Evolutionary conservation across 495 filamentous ascomycete genomes (phyloP).

Genomic region (Chaetomium fimeti): DNA sequence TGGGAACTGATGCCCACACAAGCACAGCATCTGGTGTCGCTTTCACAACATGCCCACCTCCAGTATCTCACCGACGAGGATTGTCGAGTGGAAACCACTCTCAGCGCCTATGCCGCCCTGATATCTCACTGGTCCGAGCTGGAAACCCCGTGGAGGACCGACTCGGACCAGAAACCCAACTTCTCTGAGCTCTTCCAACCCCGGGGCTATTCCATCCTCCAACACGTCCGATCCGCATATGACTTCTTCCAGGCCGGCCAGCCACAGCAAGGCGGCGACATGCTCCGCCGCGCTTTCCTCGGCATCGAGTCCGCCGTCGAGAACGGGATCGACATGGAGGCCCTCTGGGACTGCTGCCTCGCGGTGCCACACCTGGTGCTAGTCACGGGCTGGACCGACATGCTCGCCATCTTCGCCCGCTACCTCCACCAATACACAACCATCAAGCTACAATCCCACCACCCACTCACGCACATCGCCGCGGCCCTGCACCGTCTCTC

Average conservation of each 20-base stretch:
- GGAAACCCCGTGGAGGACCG: conserved; percentile 17
- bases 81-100: conserved; percentile 5
- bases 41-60: neutral
- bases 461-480: conserved; percentile 29
- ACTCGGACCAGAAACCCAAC: neutral
- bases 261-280: conserved; percentile 20
- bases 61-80: conserved; percentile 12
- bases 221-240: conserved; percentile 28
- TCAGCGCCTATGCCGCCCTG: conserved; percentile 22
- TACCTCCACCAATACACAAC: conserved; percentile 27
- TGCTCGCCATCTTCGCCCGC: conserved; percentile 31
- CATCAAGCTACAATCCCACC: conserved; percentile 24
- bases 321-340: conserved; percentile 26
- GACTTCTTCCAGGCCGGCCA: conserved; percentile 21
- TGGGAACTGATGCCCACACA: neutral
- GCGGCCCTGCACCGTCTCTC: conserved; percentile 2
- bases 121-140: conserved; percentile 23
- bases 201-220: conserved; percentile 25
- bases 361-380: conserved; percentile 34
- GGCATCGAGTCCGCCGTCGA: conserved; percentile 30
- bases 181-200: neutral
- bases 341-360: conserved; percentile 40
- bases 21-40: neutral
- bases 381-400: conserved; percentile 24
- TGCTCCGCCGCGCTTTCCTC: conserved; percentile 31